Percentiles rank a stretch among this genome's conserved stretches.
phyloP scores from a whole-genome alignment of 257 asterid species.

The Solanum acaule region DNA sequence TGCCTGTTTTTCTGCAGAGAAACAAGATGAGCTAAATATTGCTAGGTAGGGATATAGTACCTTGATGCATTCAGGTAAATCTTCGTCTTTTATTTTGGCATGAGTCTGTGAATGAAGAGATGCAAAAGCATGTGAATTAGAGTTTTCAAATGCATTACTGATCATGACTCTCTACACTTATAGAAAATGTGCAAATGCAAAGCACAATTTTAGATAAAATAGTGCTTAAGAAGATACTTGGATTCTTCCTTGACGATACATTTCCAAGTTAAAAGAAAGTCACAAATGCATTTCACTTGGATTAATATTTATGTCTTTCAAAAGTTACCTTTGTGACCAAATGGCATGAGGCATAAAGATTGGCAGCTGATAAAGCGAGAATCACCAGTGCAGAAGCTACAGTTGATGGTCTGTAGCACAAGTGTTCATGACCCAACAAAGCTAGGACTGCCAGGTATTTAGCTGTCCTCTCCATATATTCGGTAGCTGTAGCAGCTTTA shows the following conservation, averaged over 20 bases:
- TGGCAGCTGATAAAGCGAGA: constrained; percentile 57
- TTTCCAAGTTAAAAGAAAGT: not conserved
- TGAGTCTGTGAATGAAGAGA: constrained; percentile 45
- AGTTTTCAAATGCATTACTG: not conserved
- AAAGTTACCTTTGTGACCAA: constrained; percentile 39
- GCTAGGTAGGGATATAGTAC: constrained; percentile 23
- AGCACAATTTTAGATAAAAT: not conserved
- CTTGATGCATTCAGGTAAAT: constrained; percentile 81
- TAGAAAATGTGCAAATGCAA: not conserved
- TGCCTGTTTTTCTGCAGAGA: not conserved
- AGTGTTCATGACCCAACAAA: constrained; percentile 77
- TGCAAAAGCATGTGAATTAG: constrained; percentile 5
- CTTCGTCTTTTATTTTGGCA: constrained; percentile 40
- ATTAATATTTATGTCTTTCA: not conserved
- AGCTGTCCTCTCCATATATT: constrained; percentile 51
- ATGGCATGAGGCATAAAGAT: constrained; percentile 47
- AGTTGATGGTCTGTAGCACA: constrained; percentile 89
- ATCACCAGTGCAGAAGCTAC: constrained; percentile 91
- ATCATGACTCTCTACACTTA: not conserved
- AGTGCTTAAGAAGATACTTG: not conserved
- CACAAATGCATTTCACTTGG: not conserved
- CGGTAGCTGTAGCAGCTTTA: constrained; percentile 63
- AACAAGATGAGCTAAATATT: not conserved
- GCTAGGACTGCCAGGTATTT: constrained; percentile 69
- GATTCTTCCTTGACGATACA: not conserved